Conservation (phyloP, 2,329 filamentous ascomycete species). For the Fusarium sp. region DNA sequence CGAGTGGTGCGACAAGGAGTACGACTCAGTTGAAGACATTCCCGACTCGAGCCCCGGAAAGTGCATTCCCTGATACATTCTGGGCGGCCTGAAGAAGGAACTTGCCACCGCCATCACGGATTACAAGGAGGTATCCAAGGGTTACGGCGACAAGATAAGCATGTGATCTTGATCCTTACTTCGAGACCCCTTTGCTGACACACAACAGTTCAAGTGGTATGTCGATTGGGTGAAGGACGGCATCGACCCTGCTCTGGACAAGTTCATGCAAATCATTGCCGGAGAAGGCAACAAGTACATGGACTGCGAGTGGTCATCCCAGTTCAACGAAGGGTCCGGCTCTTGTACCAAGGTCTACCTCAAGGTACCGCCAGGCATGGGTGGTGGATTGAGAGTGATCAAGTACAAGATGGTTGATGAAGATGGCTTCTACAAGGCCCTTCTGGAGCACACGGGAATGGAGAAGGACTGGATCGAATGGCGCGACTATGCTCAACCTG, state of each 20-base stretch:
- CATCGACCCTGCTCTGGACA: not conserved
- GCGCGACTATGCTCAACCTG: not conserved
- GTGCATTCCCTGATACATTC: not conserved
- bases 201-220: not conserved
- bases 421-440: not conserved
- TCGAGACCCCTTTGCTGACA: not conserved
- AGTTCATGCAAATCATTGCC: not conserved
- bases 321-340: not conserved
- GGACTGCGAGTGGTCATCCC: not conserved
- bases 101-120: not conserved
- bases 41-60: not conserved
- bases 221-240: not conserved
- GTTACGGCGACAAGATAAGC: not conserved
- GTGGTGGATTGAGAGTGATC: not conserved
- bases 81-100: not conserved
- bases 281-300: not conserved
- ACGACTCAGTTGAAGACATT: not conserved
- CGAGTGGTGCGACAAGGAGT: not conserved
- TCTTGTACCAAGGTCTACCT: not conserved
- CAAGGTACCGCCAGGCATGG: not conserved
- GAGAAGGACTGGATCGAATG: conserved; percentile 18
- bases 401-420: not conserved
- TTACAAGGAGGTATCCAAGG: not conserved
- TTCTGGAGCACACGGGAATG: not conserved
- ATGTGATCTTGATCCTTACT: not conserved